Evolutionary conservation across 1,284 basidiomycete species (phyloP).

Genomic region (Pisolithus thermaeus): DNA sequence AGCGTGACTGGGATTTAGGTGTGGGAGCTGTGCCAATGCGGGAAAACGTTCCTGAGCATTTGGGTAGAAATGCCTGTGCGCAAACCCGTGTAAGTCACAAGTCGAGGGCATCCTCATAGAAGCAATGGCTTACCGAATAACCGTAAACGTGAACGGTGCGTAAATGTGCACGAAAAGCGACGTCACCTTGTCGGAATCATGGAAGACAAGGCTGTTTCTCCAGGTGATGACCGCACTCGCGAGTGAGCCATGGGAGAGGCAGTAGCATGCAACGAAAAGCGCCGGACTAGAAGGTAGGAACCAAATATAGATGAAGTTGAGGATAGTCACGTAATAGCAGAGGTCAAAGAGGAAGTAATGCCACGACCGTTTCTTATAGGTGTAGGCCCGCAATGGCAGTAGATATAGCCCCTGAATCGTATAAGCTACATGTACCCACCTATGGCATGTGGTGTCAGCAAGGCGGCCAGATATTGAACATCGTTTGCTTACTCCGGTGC

Average conservation of each 20-base stretch:
- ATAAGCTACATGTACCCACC: constrained; percentile 77
- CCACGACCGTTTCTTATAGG: constrained; percentile 83
- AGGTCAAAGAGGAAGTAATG: constrained; percentile 94
- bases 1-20: constrained; percentile 57
- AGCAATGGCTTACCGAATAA: constrained; percentile 63
- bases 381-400: constrained; percentile 74
- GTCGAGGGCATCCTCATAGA: constrained; percentile 2
- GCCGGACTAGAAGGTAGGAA: constrained; percentile 65
- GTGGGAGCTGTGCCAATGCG: constrained; percentile 61
- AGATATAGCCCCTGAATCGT: constrained; percentile 73
- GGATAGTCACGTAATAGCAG: constrained; percentile 85
- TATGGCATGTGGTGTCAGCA: constrained; percentile 23
- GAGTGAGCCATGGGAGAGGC: constrained; percentile 81
- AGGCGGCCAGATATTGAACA: neutral
- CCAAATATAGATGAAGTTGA: constrained; percentile 89
- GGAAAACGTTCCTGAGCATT: constrained; percentile 74
- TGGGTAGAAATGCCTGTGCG: constrained; percentile 75
- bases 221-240: constrained; percentile 94
- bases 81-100: constrained; percentile 6
- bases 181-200: constrained; percentile 90
- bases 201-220: constrained; percentile 95
- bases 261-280: constrained; percentile 84
- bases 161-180: constrained; percentile 90
- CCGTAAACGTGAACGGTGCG: constrained; percentile 79
- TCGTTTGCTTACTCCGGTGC: constrained; percentile 62